phyloP scores from a whole-genome alignment of 2,329 filamentous ascomycete species.

The Orbilia oligospora region DNA sequence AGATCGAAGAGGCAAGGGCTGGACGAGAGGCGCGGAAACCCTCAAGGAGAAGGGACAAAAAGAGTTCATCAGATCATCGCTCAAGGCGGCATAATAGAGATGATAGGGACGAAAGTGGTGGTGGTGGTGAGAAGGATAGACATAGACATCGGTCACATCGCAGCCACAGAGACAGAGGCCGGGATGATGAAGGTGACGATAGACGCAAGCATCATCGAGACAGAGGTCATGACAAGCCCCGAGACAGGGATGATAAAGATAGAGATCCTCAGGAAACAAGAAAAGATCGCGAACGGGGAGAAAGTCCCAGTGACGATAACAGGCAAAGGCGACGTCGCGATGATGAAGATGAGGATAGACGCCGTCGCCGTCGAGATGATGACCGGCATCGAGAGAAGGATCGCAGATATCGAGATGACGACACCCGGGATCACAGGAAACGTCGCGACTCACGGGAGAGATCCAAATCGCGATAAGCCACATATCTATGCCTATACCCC shows the following conservation, averaged over 20 bases:
- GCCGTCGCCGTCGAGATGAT: constrained; percentile 42
- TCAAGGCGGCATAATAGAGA: constrained; percentile 68
- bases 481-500: not conserved
- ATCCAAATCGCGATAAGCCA: constrained; percentile 4
- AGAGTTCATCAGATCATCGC: constrained; percentile 41
- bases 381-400: constrained; percentile 35
- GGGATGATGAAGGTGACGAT: constrained; percentile 63
- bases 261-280: constrained; percentile 6
- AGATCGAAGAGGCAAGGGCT: constrained; percentile 79
- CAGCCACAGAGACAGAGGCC: constrained; percentile 44
- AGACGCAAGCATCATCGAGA: constrained; percentile 65
- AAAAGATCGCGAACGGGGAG: constrained; percentile 20
- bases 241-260: constrained; percentile 26
- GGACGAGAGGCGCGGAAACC: constrained; percentile 70
- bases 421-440: constrained; percentile 26
- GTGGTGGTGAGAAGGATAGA: constrained; percentile 62
- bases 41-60: constrained; percentile 67
- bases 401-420: constrained; percentile 33
- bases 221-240: constrained; percentile 8
- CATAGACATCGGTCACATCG: constrained; percentile 56
- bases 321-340: constrained; percentile 29
- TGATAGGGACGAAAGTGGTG: constrained; percentile 65
- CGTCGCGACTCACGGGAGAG: constrained; percentile 39
- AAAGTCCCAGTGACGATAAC: constrained; percentile 21
- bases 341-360: constrained; percentile 39